Evolutionary conservation across 1,139 yeast species (phyloP).

Genomic region (Saccharomyces hybrid): DNA sequence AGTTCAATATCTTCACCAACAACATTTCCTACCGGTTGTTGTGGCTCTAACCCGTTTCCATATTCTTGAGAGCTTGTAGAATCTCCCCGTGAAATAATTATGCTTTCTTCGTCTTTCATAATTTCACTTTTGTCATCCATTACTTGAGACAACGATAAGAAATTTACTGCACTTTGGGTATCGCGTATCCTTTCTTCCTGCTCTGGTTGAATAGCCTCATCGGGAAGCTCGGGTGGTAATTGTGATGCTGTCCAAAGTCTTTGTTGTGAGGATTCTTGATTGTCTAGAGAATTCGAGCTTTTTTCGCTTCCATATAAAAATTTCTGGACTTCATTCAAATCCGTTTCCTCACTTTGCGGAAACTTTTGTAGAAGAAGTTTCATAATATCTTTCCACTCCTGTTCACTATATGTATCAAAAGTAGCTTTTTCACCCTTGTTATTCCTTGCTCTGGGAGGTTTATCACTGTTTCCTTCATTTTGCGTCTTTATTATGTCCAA

Average conservation of each 20-base stretch:
- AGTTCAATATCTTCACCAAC: conserved; percentile 2
- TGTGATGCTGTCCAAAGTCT: conserved; percentile 28
- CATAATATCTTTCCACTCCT: conserved; percentile 25
- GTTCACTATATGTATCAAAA: conserved; percentile 15
- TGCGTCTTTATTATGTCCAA: background rate
- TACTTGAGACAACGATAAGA: conserved; percentile 25
- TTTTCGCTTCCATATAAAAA: conserved; percentile 19
- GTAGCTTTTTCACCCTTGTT: background rate
- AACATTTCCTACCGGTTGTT: background rate
- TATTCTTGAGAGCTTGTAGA: background rate
- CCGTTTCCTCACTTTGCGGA: conserved; percentile 18
- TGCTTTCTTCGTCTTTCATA: background rate
- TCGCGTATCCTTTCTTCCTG: background rate
- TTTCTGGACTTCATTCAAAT: conserved; percentile 17
- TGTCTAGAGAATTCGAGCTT: conserved; percentile 1
- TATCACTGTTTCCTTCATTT: background rate
- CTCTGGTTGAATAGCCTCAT: background rate
- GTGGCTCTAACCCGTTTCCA: background rate
- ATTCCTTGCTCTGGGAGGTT: background rate
- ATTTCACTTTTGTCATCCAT: conserved; percentile 16
- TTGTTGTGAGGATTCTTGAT: conserved; percentile 4
- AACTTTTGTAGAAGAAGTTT: conserved; percentile 14
- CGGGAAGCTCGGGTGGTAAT: conserved; percentile 12
- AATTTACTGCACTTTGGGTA: conserved; percentile 4
- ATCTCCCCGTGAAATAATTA: background rate